Evolutionary conservation across 75 land plant species (phyloP).

Genomic region (Pinus tabuliformis): DNA sequence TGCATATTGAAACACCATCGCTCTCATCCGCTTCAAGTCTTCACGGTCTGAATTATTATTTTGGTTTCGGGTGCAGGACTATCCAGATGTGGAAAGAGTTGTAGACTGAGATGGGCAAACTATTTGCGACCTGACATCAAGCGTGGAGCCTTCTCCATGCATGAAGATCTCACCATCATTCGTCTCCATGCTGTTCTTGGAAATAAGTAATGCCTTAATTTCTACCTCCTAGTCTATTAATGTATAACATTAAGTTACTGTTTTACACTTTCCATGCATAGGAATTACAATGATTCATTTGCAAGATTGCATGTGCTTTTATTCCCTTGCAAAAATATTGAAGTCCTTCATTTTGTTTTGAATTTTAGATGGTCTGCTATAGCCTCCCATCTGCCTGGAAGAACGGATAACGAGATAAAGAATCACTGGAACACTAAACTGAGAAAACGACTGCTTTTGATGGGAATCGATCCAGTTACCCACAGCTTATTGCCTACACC

Average conservation of each 20-base stretch:
- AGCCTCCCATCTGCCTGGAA: not conserved
- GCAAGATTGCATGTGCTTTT: too few species aligned
- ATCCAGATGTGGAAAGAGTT: constrained; percentile 56
- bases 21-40: too few species aligned
- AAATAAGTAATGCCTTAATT: constrained; percentile 28
- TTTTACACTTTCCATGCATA: too few species aligned
- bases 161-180: constrained; percentile 54
- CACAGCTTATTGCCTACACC: too few species aligned
- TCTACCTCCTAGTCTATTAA: too few species aligned
- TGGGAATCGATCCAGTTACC: too few species aligned
- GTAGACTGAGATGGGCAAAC: constrained; percentile 65
- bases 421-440: not conserved
- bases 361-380: not conserved
- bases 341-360: too few species aligned
- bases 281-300: too few species aligned
- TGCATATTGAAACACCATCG: too few species aligned
- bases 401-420: not conserved
- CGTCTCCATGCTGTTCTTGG: constrained; percentile 59
- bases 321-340: too few species aligned
- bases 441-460: not conserved
- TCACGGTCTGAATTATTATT: too few species aligned
- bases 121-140: constrained; percentile 64
- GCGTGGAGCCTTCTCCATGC: constrained; percentile 49
- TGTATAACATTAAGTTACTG: too few species aligned
- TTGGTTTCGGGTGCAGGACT: constrained; percentile 7